Evolutionary conservation across 257 asterid genomes (phyloP), one percentile per base, ranked within the genome.

Genomic region (Gentiana macrophylla): DNA sequence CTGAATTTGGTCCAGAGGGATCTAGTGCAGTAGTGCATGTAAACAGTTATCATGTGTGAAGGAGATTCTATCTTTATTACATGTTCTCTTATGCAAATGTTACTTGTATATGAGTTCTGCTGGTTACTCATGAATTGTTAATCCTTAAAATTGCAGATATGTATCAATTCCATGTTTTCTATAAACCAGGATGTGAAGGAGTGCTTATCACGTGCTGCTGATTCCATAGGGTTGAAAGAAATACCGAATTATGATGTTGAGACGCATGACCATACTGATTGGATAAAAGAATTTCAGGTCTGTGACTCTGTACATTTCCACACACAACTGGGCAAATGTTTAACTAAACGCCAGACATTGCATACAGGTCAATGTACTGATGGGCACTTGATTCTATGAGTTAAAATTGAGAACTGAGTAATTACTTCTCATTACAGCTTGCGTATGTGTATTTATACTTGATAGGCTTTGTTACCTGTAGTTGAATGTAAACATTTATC

Each of bases 231-330:
- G 38, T 75, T 91, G 83, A 70, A 75, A 69, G 79, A 72, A 51
- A 65, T 76, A 32, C 98, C 95, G 33, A 63, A 37, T 45, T 91
- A 76, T 68, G 76, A 74, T 61, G 81, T 91, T 46, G 81, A 57
- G 59, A 74, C 67, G 86, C 80, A 73, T 6, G 87, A 91, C 65
- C 84, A 91, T 67, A 66, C 67, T 63, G 88, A 91, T 64, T 87
- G 98, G 98, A 81, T 91, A 49, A 82, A 68, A 70, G 74, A 68
- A 68, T 61, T 77, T 49, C 96, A 81, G 95, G 96, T 84, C 58
- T 56, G 53, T 35, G 52, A 8, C 36, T 36, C 56, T 53, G 24
- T 24, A 32, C 51, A 36, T 35, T 53, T 46, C 24, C 24, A 24
- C 24, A 0, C 24, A 24, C 24, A 24, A 24, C 49, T 15, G 11